Evolutionary conservation across 225 moss, liverwort and hornwort genomes (phyloP), one percentile per base, ranked within the genome.

Genomic region (Physcomitrium patens): DNA sequence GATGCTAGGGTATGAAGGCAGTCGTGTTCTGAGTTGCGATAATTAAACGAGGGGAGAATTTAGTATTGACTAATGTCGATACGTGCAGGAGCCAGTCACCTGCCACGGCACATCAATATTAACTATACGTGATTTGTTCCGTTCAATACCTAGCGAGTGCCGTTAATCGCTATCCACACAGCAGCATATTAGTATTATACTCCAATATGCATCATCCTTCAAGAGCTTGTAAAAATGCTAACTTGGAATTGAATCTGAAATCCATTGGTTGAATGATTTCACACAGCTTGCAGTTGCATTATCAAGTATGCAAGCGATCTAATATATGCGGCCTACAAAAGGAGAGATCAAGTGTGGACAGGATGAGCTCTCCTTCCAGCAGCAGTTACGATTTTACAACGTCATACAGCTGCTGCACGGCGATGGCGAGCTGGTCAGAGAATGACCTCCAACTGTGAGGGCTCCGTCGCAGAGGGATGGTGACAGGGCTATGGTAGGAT

Each of bases 401-500:
- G 63, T 10, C 17, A 60, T 46, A 68, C 60, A 49, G 12, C 49
- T 68, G 64, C 60, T 76, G 65, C 73, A 84, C 80, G 73, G 28
- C 48, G 61, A 62, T 60, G 17, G 18, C 12, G 57, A 77, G 77
- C 74, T 74, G 70, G 71, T 11, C 77, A 77, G 77, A 50, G 61
- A 70, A 58, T 57, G 74, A 67, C 76, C 14, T 71, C 59, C 76
- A 76, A 58, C 61, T 43, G 75, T 55, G 67, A 31, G 55, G 78
- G 78, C 43, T 67, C 70, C 60, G 60, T 70, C 66, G 58, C 78
- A 78, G 61, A 22, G 14, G 42, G 62, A 27, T 42, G 61, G 71
- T 67, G 60, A 12, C 75, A 28, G 18, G 49, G 24, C 17, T 27
- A 15, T 57, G 68, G n/a, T 65, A 65, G 42, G 65, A 69, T 77